A percentile compares a stretch with the other conserved stretches of the same genome.
phyloP scores from a whole-genome alignment of 371 early-diverging fungal species.

The Dinochytrium kinnereticum region DNA sequence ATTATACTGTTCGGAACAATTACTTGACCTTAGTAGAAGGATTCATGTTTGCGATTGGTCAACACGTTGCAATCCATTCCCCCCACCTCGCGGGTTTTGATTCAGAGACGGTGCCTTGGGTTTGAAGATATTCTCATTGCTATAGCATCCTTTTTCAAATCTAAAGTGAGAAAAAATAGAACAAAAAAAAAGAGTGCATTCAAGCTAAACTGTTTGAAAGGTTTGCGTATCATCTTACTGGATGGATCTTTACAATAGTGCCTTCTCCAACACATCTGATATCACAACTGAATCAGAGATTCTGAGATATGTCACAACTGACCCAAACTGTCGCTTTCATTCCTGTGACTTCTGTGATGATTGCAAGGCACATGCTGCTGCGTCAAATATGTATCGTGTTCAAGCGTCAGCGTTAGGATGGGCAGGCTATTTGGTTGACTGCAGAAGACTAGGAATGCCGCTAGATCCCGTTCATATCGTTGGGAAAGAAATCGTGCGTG shows the following conservation, averaged over 20 bases:
- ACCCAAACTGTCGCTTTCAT: not conserved
- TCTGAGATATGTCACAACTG: not conserved
- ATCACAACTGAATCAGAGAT: not conserved
- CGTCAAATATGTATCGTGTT: not conserved
- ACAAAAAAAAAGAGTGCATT: too few species aligned
- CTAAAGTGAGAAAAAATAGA: too few species aligned
- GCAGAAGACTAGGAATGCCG: too few species aligned
- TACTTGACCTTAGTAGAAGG: constrained; percentile 2
- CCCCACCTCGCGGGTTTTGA: not conserved
- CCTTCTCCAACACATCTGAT: not conserved
- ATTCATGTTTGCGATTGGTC: constrained; percentile 10
- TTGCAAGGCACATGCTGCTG: not conserved
- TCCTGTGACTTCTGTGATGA: constrained; percentile 9
- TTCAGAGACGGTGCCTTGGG: constrained; percentile 18
- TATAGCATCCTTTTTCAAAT: constrained; percentile 15
- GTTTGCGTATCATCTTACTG: not conserved
- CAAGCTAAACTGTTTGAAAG: not conserved
- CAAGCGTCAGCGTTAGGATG: not conserved
- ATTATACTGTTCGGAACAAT: not conserved
- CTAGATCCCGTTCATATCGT: not conserved
- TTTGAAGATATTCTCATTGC: constrained; percentile 24
- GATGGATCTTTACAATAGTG: not conserved
- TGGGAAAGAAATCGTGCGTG: not conserved
- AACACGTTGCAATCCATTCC: constrained; percentile 6
- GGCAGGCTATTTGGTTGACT: not conserved